Evolutionary conservation across 2,329 filamentous ascomycete species (phyloP), one percentile per base, ranked within the genome.

Genomic region (Penicillium sp.): DNA sequence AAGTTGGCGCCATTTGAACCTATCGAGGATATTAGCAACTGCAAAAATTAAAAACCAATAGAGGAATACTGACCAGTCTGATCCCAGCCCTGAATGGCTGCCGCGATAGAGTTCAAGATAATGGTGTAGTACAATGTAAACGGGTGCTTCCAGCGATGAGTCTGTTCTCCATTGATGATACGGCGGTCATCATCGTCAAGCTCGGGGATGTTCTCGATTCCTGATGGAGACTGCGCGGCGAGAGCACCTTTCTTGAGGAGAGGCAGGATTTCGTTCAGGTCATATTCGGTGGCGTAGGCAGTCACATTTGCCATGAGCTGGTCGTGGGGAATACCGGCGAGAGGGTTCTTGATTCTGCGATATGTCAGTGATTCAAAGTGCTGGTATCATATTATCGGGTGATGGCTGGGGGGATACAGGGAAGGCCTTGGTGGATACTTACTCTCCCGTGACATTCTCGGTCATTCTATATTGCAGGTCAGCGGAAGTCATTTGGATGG

Each of bases 181-280:
- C 67, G 58, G 32, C 74, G 77, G 42, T 83, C 81, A 1, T 63
- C 60, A 16, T 86, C 79, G 51, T 79, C 75, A 2, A 92, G 79
- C 10, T 83, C 81, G 47, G 83, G 75, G 39, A 91, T 79, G 32
- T 80, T 76, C 54, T 90, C 86, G 68, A 82, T 89, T 29, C 79
- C 78, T 8, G 76, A 75, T 0, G 88, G 88, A 61, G 87, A 84
- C 69, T 90, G 88, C 2, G 90, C 90, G 16, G 92, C 82, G 10
- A 93, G 78, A 3, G 89, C 90, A 32, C 88, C 90, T 43, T 62
- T 64, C 22, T 55, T 43, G 21, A 64, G 49, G 11, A 56, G 18
- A 2, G 58, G 52, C 3, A 84, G 73, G 60, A 87, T 80, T 50
- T 87, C 82, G 2, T 75, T 71, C 24, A 92, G 77, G 22, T 79